Evolutionary conservation across 2,329 filamentous ascomycete species (phyloP), one percentile per base, ranked within the genome.

Genomic region (Zasmidium cellare): DNA sequence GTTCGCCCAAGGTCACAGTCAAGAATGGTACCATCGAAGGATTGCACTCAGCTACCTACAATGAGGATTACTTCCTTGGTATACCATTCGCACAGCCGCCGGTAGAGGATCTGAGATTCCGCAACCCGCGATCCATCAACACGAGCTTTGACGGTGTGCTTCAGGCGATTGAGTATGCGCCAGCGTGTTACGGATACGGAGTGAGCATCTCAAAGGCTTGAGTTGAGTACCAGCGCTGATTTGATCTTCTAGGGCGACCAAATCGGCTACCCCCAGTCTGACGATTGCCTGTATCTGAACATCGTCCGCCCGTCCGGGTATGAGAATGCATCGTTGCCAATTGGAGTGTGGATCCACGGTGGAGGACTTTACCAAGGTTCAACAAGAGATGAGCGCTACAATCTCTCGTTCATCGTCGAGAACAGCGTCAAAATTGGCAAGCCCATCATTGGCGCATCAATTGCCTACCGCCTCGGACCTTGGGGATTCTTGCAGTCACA

Each of bases 401-500:
- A 89, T 65, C 75, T 86, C 57, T 82, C 81, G 14, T 83, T 80
- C 58, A 80, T 87, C 48, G 82, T 89, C 6, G 69, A 79, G 53
- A 75, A 78, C 51, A 70, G 71, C 14, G 68, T 74, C 22, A 67
- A 67, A 45, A 73, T 75, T 46, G 76, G 75, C 46, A 77, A 74
- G 46, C 80, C 81, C 9, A 74, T 89, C 52, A 76, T 89, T 45
- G 83, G 77, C 31, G 79, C 87, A 51, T 82, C 79, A 69, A 82
- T 87, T 69, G 84, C 83, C 72, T 85, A 89, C 71, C 80, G 88
- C 9, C 79, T 90, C 50, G 85, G 85, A 2, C 82, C 84, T 3
- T 80, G 91, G 67, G 90, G 90, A 0, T 91, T 93, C 72, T 72
- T 90, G 24, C 81, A 84, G 9, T 85, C 80, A n/a, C 71, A 72